Percentiles rank a stretch among this genome's conserved stretches.
Evolutionary conservation across 176 grass and related monocot genomes (phyloP).

Genomic region (Avena sativa): DNA sequence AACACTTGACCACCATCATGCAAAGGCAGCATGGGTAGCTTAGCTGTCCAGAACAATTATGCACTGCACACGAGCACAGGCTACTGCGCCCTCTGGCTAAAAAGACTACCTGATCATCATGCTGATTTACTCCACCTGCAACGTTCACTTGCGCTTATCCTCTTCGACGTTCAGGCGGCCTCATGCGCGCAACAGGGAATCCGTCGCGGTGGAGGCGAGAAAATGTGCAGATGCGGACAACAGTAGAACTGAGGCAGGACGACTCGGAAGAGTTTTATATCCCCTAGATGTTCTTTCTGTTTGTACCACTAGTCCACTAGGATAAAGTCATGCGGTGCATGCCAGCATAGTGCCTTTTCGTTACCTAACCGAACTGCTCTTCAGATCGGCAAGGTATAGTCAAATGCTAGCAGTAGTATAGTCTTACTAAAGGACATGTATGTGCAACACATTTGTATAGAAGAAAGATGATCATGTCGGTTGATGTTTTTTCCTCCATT

Average conservation of each 20-base stretch:
- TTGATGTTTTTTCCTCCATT: too few relatives aligned
- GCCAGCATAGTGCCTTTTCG: not conserved
- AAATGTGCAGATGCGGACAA: not conserved
- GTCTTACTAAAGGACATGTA: not conserved
- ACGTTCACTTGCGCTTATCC: slow-evolving; percentile 1
- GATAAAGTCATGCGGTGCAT: not conserved
- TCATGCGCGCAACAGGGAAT: not conserved
- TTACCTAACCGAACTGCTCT: slow-evolving; percentile 26
- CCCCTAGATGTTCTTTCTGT: not conserved
- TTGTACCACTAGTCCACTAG: not conserved
- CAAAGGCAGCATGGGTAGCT: slow-evolving; percentile 6
- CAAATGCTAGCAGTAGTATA: not conserved
- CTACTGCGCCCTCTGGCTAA: not conserved
- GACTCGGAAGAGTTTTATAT: not conserved
- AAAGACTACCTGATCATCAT: not conserved
- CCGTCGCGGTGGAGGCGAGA: not conserved
- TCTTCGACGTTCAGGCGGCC: not conserved
- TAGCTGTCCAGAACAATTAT: slow-evolving; percentile 8
- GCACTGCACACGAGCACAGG: slow-evolving; percentile 10
- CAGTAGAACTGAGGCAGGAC: not conserved
- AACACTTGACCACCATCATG: slow-evolving; percentile 27
- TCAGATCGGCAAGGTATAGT: not conserved
- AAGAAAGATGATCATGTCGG: too few relatives aligned
- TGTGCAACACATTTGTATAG: not conserved
- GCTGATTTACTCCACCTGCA: not conserved